Percentiles rank a stretch among this genome's conserved stretches.
Conservation (phyloP, 306 rosid species). For the Arachis hypogaea region DNA sequence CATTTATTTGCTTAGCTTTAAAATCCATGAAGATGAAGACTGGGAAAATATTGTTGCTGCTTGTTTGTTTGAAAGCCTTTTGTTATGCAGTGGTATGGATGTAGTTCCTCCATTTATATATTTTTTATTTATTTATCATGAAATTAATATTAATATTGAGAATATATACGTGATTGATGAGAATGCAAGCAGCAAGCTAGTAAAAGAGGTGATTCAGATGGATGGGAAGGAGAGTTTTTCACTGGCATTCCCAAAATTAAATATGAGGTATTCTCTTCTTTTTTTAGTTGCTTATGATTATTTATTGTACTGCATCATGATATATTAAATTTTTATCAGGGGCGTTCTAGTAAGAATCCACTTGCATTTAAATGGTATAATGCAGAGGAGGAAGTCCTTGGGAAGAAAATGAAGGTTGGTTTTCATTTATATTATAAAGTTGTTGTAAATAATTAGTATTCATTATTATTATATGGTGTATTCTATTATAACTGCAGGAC, state of each 20-base stretch:
- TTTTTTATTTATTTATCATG: neutral
- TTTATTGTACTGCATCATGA: neutral
- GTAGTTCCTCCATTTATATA: neutral
- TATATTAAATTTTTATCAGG: slow-evolving; percentile 48
- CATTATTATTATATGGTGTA: neutral
- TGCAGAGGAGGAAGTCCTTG: slow-evolving; percentile 79
- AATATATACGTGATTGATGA: slow-evolving; percentile 6
- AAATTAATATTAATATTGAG: neutral
- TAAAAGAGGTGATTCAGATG: slow-evolving; percentile 59
- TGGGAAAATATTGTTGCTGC: slow-evolving; percentile 44
- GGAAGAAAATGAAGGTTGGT: slow-evolving; percentile 96
- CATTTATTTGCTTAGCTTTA: no score
- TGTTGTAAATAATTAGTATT: neutral
- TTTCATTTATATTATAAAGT: slow-evolving; percentile 30
- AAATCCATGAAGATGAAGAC: slow-evolving; percentile 55
- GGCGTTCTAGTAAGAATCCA: slow-evolving; percentile 82
- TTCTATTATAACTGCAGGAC: slow-evolving; percentile 56
- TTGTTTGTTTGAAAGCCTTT: slow-evolving; percentile 54
- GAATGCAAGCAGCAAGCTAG: slow-evolving; percentile 52
- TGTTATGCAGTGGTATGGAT: slow-evolving; percentile 58
- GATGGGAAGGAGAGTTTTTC: slow-evolving; percentile 88
- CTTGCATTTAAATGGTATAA: slow-evolving; percentile 88
- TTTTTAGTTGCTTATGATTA: neutral
- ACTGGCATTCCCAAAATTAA: slow-evolving; percentile 73
- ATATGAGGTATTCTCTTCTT: slow-evolving; percentile 63